Evolutionary conservation across 1,284 basidiomycete genomes (phyloP).

Genomic region (Ustilago nuda): DNA sequence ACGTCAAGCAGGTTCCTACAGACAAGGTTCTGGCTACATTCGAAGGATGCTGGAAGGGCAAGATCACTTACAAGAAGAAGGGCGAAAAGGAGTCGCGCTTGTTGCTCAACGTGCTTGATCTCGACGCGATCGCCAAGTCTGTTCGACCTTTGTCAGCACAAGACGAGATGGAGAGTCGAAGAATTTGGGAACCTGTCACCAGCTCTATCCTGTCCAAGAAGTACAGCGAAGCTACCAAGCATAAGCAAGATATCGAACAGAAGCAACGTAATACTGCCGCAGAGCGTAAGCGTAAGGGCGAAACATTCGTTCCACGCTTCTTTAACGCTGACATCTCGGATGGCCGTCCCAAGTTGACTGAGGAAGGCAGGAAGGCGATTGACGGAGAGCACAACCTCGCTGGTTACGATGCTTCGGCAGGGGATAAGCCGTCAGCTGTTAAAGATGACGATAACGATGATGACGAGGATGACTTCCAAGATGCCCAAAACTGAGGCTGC

Average conservation of each 20-base stretch:
- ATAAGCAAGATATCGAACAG: conserved; percentile 66
- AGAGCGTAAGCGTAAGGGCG: conserved; percentile 56
- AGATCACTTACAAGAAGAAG: conserved; percentile 82
- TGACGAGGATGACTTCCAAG: conserved; percentile 47
- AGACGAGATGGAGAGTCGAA: conserved; percentile 82
- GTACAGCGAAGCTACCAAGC: conserved; percentile 72
- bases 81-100: conserved; percentile 77
- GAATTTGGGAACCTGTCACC: conserved; percentile 85
- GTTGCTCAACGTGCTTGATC: conserved; percentile 81
- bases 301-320: conserved; percentile 77
- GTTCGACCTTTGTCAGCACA: conserved; percentile 86
- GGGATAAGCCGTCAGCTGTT: neutral
- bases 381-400: conserved; percentile 60
- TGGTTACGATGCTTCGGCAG: conserved; percentile 37
- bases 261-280: conserved; percentile 59
- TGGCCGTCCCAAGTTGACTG: conserved; percentile 81
- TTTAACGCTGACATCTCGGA: conserved; percentile 80
- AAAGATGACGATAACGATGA: conserved; percentile 23
- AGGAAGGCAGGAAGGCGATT: conserved; percentile 68
- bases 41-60: conserved; percentile 88
- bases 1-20: conserved; percentile 87
- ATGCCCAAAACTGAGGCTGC: conserved; percentile 32
- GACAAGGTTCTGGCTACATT: conserved; percentile 82
- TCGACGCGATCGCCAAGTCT: conserved; percentile 83
- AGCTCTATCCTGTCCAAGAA: conserved; percentile 81